These are phyloP conservation scores for Silene conica DNA, from an alignment of 148 eudicot species.

Conservation along the genomic window DNA sequence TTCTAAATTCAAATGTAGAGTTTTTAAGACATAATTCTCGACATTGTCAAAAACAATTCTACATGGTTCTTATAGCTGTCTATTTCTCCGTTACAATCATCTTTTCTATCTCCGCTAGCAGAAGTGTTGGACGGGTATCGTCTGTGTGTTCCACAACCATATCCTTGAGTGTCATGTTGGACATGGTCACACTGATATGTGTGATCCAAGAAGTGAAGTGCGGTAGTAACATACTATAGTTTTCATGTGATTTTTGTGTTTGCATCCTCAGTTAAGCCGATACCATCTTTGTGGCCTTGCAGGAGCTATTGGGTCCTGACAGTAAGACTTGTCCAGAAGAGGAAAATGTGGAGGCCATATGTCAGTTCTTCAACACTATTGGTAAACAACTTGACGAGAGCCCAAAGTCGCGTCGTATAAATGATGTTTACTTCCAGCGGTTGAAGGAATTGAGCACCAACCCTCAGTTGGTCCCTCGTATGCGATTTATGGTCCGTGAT, in stretches of 20 bases:
- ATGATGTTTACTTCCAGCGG: slow-evolving; percentile 58
- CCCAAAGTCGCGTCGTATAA: slow-evolving; percentile 60
- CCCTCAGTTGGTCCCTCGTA: slow-evolving; percentile 62
- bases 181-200: too few species aligned
- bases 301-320: slow-evolving; percentile 88
- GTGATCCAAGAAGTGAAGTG: too few species aligned
- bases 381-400: slow-evolving; percentile 92
- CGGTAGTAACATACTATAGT: too few species aligned
- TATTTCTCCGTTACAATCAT: too few species aligned
- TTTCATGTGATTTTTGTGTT: too few species aligned
- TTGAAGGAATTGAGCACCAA: slow-evolving; percentile 63
- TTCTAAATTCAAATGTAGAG: too few species aligned
- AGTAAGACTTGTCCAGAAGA: slow-evolving; percentile 75
- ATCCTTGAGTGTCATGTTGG: background rate
- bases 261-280: background rate
- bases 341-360: slow-evolving; percentile 90
- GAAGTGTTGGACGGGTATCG: too few species aligned
- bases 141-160: too few species aligned
- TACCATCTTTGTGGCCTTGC: background rate
- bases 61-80: too few species aligned
- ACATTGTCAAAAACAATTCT: too few species aligned
- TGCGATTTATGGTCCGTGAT: slow-evolving; percentile 80
- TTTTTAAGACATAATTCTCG: too few species aligned
- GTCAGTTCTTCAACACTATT: slow-evolving; percentile 84
- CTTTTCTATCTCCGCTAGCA: too few species aligned